Evolutionary conservation across 1,139 yeast genomes (phyloP).

Genomic region (Pichia sp.): DNA sequence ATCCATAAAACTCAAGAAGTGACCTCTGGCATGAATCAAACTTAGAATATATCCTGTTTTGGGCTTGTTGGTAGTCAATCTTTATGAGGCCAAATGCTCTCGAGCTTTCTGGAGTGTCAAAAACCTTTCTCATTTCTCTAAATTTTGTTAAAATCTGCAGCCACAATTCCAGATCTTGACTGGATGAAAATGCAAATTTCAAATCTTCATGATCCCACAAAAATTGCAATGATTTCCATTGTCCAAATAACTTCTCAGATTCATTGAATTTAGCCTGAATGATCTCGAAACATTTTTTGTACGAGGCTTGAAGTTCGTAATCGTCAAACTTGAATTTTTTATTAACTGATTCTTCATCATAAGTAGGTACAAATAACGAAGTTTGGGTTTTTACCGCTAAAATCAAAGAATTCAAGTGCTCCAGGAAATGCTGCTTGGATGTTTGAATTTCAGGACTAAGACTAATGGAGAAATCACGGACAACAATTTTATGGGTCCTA

Average conservation of each 20-base stretch:
- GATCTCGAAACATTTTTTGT: not conserved
- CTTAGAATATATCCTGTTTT: conserved; percentile 48
- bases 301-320: not conserved
- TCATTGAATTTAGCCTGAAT: conserved; percentile 22
- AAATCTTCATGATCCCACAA: conserved; percentile 48
- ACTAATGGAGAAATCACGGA: not conserved
- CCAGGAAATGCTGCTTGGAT: conserved; percentile 3
- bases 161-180: conserved; percentile 44
- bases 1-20: conserved; percentile 43
- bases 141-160: conserved; percentile 42
- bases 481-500: conserved; percentile 10
- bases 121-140: conserved; percentile 40
- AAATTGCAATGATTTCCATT: conserved; percentile 56
- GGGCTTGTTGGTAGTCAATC: conserved; percentile 49
- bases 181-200: conserved; percentile 32
- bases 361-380: not conserved
- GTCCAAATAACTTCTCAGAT: conserved; percentile 37
- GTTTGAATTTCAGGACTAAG: conserved; percentile 3
- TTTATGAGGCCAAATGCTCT: conserved; percentile 41
- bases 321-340: not conserved
- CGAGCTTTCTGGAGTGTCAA: conserved; percentile 47
- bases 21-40: conserved; percentile 57
- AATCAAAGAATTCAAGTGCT: conserved; percentile 4
- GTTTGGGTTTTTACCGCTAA: not conserved
- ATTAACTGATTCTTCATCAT: not conserved